phyloP scores from a whole-genome alignment of 2,329 filamentous ascomycete genomes.

The Cryoendolithus antarcticus region DNA sequence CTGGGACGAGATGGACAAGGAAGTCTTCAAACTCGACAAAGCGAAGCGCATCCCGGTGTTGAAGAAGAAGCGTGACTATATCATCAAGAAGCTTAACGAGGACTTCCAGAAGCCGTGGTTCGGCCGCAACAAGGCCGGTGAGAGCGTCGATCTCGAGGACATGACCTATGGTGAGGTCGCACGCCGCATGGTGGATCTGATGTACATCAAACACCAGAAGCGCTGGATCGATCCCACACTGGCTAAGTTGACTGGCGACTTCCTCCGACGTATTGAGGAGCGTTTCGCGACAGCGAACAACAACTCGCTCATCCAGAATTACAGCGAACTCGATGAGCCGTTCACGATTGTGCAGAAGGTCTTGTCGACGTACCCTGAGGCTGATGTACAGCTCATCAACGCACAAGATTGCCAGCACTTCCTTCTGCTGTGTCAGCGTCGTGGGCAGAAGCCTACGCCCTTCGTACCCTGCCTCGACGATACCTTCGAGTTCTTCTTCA shows the following conservation, averaged over 20 bases:
- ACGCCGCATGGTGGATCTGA: conserved; percentile 73
- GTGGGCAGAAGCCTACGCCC: conserved; percentile 88
- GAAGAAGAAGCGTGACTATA: conserved; percentile 77
- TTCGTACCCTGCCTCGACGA: conserved; percentile 94
- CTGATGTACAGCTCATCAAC: conserved; percentile 84
- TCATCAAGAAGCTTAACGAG: conserved; percentile 90
- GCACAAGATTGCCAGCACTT: conserved; percentile 98
- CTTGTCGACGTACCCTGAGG: conserved; percentile 70
- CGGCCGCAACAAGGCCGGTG: conserved; percentile 66
- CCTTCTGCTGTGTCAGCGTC: conserved; percentile 79
- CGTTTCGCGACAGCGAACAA: conserved; percentile 68
- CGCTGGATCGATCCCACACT: conserved; percentile 87
- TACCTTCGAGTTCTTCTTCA: conserved; percentile 99
- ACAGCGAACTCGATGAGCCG: conserved; percentile 74
- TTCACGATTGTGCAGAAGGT: conserved; percentile 68
- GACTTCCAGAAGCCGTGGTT: conserved; percentile 98
- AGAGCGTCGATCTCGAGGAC: conserved; percentile 79
- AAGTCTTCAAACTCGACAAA: conserved; percentile 93
- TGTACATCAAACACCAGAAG: conserved; percentile 82
- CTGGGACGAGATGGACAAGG: conserved; percentile 98
- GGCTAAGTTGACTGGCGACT: conserved; percentile 75
- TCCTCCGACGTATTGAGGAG: conserved; percentile 93
- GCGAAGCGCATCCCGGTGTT: conserved; percentile 81
- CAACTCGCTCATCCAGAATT: conserved; percentile 77
- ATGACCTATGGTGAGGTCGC: conserved; percentile 92